phyloP scores from a whole-genome alignment of 352 stramenopile genomes.

The Phytophthora sp. region DNA sequence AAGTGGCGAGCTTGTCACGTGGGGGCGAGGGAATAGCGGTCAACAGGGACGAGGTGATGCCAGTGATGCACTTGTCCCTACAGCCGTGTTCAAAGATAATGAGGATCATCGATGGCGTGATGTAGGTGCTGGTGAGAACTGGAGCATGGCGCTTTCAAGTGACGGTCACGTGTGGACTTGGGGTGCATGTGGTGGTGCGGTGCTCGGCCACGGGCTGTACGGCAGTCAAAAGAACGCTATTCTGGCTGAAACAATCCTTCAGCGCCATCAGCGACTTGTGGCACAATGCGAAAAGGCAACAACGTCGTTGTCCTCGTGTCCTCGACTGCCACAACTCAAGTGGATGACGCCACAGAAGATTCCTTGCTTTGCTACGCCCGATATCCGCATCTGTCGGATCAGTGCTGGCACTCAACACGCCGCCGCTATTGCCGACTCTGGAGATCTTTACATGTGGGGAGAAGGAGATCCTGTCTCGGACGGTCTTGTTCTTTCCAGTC shows the following conservation, averaged over 20 bases:
- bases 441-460: slow-evolving; percentile 94
- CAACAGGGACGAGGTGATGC: slow-evolving; percentile 76
- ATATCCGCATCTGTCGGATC: slow-evolving; percentile 55
- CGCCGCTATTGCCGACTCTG: slow-evolving; percentile 82
- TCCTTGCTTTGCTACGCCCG: slow-evolving; percentile 43
- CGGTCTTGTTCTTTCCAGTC: slow-evolving; percentile 21
- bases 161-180: slow-evolving; percentile 82
- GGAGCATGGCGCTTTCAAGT: slow-evolving; percentile 73
- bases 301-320: background rate
- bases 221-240: slow-evolving; percentile 28
- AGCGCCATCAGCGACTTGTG: slow-evolving; percentile 46
- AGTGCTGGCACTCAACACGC: slow-evolving; percentile 89
- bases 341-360: slow-evolving; percentile 61
- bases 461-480: slow-evolving; percentile 9
- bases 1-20: slow-evolving; percentile 67
- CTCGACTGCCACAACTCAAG: slow-evolving; percentile 33
- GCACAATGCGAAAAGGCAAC: slow-evolving; percentile 11
- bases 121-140: slow-evolving; percentile 75
- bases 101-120: slow-evolving; percentile 42
- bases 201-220: slow-evolving; percentile 56
- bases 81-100: slow-evolving; percentile 14
- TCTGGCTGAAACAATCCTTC: slow-evolving; percentile 49
- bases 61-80: slow-evolving; percentile 40
- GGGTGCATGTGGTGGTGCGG: slow-evolving; percentile 69
- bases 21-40: slow-evolving; percentile 79